Percentiles rank a stretch among this genome's conserved stretches.
Evolutionary conservation across 257 asterid species (phyloP).

Genomic region (Solanum acaule): DNA sequence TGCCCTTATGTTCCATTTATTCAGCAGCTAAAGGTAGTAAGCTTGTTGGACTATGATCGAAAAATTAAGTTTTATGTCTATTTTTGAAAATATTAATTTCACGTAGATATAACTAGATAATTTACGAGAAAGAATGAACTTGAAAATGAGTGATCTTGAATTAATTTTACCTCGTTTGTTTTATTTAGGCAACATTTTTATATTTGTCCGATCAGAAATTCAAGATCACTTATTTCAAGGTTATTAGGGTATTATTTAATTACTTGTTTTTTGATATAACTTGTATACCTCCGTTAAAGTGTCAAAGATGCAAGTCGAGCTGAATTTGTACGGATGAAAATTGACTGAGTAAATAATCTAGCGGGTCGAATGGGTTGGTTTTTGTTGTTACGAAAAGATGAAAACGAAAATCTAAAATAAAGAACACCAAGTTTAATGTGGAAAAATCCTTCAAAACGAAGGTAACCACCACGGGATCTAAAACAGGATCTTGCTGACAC

Average conservation of each 20-base stretch:
- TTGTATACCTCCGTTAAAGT: too few species aligned
- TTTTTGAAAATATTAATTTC: too few species aligned
- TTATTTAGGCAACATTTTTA: background rate
- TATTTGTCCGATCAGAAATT: background rate
- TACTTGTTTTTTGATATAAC: background rate
- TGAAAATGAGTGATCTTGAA: background rate
- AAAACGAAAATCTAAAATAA: too few species aligned
- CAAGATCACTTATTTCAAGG: background rate
- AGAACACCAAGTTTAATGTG: too few species aligned
- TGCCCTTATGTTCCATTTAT: conserved; percentile 10
- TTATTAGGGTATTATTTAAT: background rate
- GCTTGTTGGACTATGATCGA: background rate
- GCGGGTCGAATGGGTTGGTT: background rate
- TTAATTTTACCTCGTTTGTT: background rate
- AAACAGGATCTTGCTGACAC: too few species aligned
- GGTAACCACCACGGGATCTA: too few species aligned
- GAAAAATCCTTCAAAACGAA: too few species aligned
- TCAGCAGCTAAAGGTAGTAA: conserved; percentile 18
- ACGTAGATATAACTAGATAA: background rate
- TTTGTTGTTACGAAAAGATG: too few species aligned
- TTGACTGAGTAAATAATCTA: too few species aligned
- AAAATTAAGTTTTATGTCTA: too few species aligned
- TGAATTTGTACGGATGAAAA: too few species aligned
- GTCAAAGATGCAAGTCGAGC: too few species aligned
- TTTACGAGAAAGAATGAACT: rapidly evolving